phyloP scores from a whole-genome alignment of 1,284 basidiomycete species.

The Caloboletus firmus region DNA sequence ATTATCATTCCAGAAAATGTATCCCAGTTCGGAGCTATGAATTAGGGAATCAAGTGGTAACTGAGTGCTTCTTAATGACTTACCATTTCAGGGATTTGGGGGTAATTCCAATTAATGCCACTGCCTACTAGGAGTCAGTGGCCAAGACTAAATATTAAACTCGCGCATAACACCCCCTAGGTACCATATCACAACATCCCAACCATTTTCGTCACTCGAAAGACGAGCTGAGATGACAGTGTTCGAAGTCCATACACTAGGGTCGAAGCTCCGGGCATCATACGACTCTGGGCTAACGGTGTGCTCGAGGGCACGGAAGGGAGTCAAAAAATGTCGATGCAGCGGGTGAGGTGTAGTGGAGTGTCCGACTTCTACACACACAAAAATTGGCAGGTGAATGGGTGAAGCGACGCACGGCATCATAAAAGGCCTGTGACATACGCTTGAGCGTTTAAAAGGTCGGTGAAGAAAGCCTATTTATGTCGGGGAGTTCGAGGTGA shows the following conservation, averaged over 20 bases:
- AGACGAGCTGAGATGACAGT: conserved; percentile 35
- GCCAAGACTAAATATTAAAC: conserved; percentile 37
- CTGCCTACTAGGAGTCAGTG: conserved; percentile 39
- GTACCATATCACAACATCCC: conserved; percentile 34
- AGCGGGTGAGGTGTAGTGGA: conserved; percentile 5
- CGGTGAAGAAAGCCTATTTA: background rate
- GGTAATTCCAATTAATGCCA: conserved; percentile 5
- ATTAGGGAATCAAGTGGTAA: background rate
- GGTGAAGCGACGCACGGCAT: conserved; percentile 1
- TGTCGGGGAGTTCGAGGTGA: background rate
- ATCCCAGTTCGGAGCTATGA: conserved; percentile 27
- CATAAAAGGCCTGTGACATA: conserved; percentile 1
- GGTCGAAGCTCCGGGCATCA: conserved; percentile 48
- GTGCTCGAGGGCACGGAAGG: conserved; percentile 3
- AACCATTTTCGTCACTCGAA: conserved; percentile 24
- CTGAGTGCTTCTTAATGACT: background rate
- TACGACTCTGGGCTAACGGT: conserved; percentile 1
- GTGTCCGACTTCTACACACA: conserved; percentile 2
- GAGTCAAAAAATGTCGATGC: conserved; percentile 2
- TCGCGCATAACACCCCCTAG: conserved; percentile 22
- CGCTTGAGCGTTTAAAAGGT: background rate
- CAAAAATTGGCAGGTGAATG: conserved; percentile 4
- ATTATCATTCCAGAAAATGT: conserved; percentile 9
- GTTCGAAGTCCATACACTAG: conserved; percentile 54
- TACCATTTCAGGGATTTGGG: conserved; percentile 2